Percentiles rank a stretch among this genome's conserved stretches.
Evolutionary conservation across 495 filamentous ascomycete genomes (phyloP).

Genomic region (Geopyxis carbonaria): DNA sequence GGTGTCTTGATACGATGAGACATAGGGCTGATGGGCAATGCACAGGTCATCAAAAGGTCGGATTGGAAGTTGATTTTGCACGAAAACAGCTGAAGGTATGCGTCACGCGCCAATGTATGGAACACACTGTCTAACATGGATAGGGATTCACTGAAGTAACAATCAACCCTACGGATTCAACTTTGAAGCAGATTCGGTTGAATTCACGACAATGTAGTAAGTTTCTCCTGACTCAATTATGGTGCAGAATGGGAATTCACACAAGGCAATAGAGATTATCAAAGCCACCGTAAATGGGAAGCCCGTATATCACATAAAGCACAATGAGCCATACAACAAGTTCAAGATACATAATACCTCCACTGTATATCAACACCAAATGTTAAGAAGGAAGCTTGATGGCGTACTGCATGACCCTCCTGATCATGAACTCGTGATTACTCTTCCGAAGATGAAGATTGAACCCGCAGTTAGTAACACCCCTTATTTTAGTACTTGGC

Average conservation of each 20-base stretch:
- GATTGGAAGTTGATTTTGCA: slow-evolving; percentile 72
- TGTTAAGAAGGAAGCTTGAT: slow-evolving; percentile 49
- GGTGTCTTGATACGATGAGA: slow-evolving; percentile 40
- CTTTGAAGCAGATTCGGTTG: slow-evolving; percentile 52
- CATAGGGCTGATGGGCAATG: slow-evolving; percentile 15
- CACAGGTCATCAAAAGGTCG: slow-evolving; percentile 57
- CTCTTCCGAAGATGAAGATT: slow-evolving; percentile 47
- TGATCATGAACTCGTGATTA: slow-evolving; percentile 43
- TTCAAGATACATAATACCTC: slow-evolving; percentile 45
- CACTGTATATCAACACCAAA: slow-evolving; percentile 60
- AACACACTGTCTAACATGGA: neutral
- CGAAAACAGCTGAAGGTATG: slow-evolving; percentile 49
- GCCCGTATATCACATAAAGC: slow-evolving; percentile 36
- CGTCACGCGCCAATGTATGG: neutral
- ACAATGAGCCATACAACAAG: slow-evolving; percentile 55
- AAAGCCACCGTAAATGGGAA: slow-evolving; percentile 54
- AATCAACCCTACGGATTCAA: slow-evolving; percentile 48
- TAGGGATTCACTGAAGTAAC: slow-evolving; percentile 57
- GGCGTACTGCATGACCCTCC: slow-evolving; percentile 40
- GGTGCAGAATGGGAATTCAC: slow-evolving; percentile 26
- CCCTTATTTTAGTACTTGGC: slow-evolving; percentile 14
- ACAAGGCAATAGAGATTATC: slow-evolving; percentile 22
- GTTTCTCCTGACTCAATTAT: neutral
- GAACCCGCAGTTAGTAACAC: slow-evolving; percentile 39
- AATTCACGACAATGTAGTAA: slow-evolving; percentile 77